These are phyloP conservation scores for Dacryopinax spathularia DNA, from an alignment of 768 basidiomycete species.

Conservation along the genomic window DNA sequence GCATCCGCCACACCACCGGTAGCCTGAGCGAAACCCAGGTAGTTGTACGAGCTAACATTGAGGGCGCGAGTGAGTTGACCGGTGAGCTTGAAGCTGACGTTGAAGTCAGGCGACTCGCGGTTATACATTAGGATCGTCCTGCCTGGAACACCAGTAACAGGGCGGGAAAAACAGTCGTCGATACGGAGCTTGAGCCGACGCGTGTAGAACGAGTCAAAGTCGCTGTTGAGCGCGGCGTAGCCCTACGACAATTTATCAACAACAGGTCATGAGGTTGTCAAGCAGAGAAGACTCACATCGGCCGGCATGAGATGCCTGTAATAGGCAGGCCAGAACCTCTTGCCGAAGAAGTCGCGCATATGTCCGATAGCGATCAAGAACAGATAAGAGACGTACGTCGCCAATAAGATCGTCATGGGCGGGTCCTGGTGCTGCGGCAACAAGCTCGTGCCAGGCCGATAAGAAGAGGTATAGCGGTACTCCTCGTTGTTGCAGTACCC, in stretches of 20 bases:
- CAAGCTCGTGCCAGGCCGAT: slow-evolving; percentile 32
- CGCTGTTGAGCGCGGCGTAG: slow-evolving; percentile 90
- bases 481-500: slow-evolving; percentile 73
- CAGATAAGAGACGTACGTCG: slow-evolving; percentile 87
- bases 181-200: slow-evolving; percentile 86
- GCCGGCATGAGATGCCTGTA: slow-evolving; percentile 74
- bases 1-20: slow-evolving; percentile 89
- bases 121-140: slow-evolving; percentile 80
- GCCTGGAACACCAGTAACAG: slow-evolving; percentile 87
- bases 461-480: slow-evolving; percentile 54
- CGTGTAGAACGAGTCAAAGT: slow-evolving; percentile 99
- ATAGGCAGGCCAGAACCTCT: slow-evolving; percentile 49
- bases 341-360: slow-evolving; percentile 88
- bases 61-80: slow-evolving; percentile 75
- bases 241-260: slow-evolving; percentile 40
- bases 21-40: slow-evolving; percentile 93
- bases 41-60: slow-evolving; percentile 97
- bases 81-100: slow-evolving; percentile 59
- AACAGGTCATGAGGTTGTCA: slow-evolving; percentile 10
- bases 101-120: slow-evolving; percentile 69
- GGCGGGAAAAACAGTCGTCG: slow-evolving; percentile 89
- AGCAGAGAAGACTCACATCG: slow-evolving; percentile 42
- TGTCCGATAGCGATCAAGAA: slow-evolving; percentile 86
- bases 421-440: slow-evolving; percentile 64
- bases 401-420: slow-evolving; percentile 80